Evolutionary conservation across 2,329 filamentous ascomycete species (phyloP).

Genomic region (Saccharata proteae): DNA sequence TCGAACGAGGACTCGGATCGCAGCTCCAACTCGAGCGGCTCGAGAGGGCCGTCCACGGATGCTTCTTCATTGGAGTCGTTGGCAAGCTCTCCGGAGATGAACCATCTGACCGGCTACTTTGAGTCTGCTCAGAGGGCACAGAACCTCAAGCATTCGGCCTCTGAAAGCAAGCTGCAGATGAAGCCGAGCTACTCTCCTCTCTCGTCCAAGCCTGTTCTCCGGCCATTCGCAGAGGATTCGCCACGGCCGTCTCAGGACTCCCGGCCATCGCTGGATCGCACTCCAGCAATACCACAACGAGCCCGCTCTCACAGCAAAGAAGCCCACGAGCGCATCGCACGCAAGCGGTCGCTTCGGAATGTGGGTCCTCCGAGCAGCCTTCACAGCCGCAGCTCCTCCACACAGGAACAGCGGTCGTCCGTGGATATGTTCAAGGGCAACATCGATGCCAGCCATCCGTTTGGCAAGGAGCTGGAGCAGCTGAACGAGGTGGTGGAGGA

Average conservation of each 20-base stretch:
- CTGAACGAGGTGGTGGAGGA: conserved; percentile 90
- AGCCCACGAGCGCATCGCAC: conserved; percentile 63
- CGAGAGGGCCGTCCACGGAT: conserved; percentile 58
- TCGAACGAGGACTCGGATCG: conserved; percentile 64
- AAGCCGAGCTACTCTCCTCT: no score
- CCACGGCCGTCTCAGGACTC: no score
- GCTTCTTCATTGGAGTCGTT: conserved; percentile 40
- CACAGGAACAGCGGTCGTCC: conserved; percentile 42
- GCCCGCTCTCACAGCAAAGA: conserved; percentile 84
- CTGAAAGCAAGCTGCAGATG: no score
- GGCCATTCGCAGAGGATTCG: no score
- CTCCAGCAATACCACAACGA: conserved; percentile 62
- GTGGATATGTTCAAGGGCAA: conserved; percentile 29
- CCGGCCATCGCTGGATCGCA: conserved; percentile 34
- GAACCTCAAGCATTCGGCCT: no score
- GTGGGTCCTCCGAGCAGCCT: conserved; percentile 27
- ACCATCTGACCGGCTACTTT: conserved; percentile 46
- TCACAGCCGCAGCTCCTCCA: conserved; percentile 40
- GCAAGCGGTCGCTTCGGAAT: conserved; percentile 48
- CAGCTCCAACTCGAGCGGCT: conserved; percentile 40
- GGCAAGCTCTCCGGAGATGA: conserved; percentile 39
- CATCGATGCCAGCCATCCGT: conserved; percentile 51
- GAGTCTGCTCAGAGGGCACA: conserved; percentile 31
- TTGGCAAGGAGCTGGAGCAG: conserved; percentile 80
- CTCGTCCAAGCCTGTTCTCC: no score